Conservation (phyloP, 805 yeast genomes). For the Tetrapisispora fleetii region DNA sequence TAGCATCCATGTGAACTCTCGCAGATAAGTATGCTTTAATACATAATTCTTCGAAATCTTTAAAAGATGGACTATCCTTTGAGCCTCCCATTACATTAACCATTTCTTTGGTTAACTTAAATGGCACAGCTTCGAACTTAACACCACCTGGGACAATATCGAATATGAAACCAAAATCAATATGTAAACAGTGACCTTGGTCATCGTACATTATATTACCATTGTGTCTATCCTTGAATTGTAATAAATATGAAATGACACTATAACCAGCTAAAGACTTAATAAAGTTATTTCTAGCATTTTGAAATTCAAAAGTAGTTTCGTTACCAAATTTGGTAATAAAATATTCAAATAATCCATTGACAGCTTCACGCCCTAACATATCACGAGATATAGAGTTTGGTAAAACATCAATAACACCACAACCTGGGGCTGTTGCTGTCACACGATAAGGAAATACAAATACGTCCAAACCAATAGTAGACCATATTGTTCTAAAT, state of each 20-base stretch:
- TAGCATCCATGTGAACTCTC: constrained; percentile 78
- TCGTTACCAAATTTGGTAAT: constrained; percentile 93
- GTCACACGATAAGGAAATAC: constrained; percentile 93
- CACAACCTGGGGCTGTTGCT: constrained; percentile 99
- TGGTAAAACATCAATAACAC: constrained; percentile 95
- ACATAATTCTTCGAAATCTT: constrained; percentile 91
- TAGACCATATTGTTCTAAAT: constrained; percentile 83
- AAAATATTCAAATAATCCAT: constrained; percentile 89
- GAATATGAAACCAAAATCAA: constrained; percentile 97
- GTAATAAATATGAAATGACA: constrained; percentile 78
- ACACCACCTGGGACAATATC: constrained; percentile 99
- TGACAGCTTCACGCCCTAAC: constrained; percentile 98
- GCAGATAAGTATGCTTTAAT: constrained; percentile 85
- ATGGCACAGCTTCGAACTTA: constrained; percentile 95
- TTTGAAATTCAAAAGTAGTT: constrained; percentile 76
- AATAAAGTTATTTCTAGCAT: constrained; percentile 85
- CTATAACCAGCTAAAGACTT: constrained; percentile 93
- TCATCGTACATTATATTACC: constrained; percentile 96
- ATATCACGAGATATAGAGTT: constrained; percentile 92
- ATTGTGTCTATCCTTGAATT: constrained; percentile 94
- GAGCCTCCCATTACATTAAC: constrained; percentile 92
- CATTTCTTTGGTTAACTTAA: constrained; percentile 94
- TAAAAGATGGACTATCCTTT: constrained; percentile 71
- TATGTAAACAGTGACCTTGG: constrained; percentile 88
- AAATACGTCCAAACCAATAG: constrained; percentile 78